A percentile compares a stretch with the other conserved stretches of the same genome.
Evolutionary conservation across 345 rosid species (phyloP).

Genomic region (Arabidopsis suecica): DNA sequence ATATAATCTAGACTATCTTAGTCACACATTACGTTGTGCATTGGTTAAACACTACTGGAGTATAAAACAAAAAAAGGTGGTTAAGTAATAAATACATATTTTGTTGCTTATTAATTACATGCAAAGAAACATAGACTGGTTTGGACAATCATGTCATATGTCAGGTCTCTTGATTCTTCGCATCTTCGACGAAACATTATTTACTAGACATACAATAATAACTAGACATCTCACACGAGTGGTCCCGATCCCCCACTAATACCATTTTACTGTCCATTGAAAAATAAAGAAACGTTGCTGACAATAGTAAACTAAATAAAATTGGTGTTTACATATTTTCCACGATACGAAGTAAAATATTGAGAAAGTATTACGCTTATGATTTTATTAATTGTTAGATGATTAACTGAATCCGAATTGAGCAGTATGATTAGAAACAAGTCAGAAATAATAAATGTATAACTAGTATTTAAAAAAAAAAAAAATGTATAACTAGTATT

Average conservation of each 20-base stretch:
- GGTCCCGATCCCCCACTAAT: neutral
- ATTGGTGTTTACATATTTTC: neutral
- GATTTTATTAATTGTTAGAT: neutral
- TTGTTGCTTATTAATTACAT: constrained; percentile 2
- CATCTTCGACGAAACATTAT: neutral
- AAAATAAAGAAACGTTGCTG: neutral
- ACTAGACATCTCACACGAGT: neutral
- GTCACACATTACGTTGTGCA: too few species aligned
- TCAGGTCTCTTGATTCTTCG: neutral
- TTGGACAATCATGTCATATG: constrained; percentile 6
- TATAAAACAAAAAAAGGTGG: neutral
- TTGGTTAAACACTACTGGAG: too few species aligned
- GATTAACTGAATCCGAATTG: neutral
- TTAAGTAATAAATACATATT: neutral
- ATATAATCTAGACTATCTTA: too few species aligned
- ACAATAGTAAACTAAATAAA: neutral
- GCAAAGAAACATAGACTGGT: constrained; percentile 9
- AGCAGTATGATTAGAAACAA: too few species aligned
- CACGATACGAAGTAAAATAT: neutral
- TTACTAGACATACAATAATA: neutral
- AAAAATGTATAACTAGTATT: neutral
- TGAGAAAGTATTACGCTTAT: neutral
- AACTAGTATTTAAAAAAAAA: too few species aligned
- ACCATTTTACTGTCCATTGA: constrained; percentile 2
- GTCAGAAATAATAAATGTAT: too few species aligned